phyloP scores from a whole-genome alignment of 495 filamentous ascomycete species.

The Podospora comata region DNA sequence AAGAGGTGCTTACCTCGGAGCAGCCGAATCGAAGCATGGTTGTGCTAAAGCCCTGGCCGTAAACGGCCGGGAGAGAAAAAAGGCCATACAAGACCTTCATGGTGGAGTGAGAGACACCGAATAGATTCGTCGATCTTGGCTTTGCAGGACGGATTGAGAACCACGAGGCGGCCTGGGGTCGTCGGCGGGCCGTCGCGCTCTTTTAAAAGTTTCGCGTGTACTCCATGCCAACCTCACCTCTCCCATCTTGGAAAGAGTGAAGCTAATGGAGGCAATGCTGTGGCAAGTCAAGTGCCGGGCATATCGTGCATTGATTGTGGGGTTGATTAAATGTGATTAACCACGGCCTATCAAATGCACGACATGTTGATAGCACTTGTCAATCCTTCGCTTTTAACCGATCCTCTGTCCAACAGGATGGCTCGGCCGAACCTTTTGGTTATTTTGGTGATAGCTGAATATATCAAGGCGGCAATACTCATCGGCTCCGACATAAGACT shows the following conservation, averaged over 20 bases:
- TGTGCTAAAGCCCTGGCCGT: slow-evolving; percentile 32
- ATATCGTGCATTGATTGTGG: neutral
- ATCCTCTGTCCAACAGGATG: neutral
- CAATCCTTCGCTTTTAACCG: neutral
- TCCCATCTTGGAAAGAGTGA: neutral
- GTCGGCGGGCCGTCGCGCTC: no score
- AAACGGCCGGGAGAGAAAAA: slow-evolving; percentile 33
- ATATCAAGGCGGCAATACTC: neutral
- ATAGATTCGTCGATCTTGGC: neutral
- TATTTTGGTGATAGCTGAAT: neutral
- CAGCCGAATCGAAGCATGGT: slow-evolving; percentile 48
- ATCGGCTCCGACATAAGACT: neutral
- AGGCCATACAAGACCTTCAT: slow-evolving; percentile 39
- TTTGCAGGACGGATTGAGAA: neutral
- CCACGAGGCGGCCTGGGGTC: neutral
- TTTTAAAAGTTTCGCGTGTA: neutral
- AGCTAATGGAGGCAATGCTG: neutral
- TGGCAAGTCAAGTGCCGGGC: neutral
- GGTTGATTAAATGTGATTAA: neutral
- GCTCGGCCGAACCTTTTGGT: neutral
- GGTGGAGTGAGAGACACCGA: neutral
- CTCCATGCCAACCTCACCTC: neutral
- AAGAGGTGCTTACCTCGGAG: slow-evolving; percentile 23
- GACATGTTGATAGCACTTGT: neutral
- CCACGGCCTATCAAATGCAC: neutral